A percentile compares a stretch with the other conserved stretches of the same genome.
These are phyloP conservation scores for Neltuma alba DNA, from an alignment of 306 rosid species.

Conservation along the genomic window DNA sequence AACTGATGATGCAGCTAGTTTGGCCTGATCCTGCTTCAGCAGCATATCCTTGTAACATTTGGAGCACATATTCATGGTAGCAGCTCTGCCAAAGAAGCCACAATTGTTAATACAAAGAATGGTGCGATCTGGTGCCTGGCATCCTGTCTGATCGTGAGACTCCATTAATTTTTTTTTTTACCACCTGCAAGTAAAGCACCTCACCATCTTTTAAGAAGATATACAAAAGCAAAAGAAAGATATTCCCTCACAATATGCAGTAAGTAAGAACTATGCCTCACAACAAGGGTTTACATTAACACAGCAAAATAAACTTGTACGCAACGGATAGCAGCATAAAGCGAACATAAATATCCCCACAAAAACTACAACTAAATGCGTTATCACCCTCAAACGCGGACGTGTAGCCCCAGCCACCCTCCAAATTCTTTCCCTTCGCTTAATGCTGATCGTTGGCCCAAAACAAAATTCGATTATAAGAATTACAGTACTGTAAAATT, in stretches of 20 bases:
- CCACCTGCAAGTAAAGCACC: slow-evolving; percentile 45
- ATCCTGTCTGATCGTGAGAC: slow-evolving; percentile 77
- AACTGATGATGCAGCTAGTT: slow-evolving; percentile 64
- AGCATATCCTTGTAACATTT: slow-evolving; percentile 77
- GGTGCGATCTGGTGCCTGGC: slow-evolving; percentile 74
- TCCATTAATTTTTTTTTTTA: slow-evolving; percentile 54
- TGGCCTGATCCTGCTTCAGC: slow-evolving; percentile 75
- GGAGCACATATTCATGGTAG: slow-evolving; percentile 88
- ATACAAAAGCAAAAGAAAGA: background rate
- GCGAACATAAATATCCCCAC: background rate
- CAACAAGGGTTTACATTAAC: background rate
- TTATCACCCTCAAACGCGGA: background rate
- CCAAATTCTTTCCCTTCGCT: background rate
- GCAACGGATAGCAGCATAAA: slow-evolving; percentile 1
- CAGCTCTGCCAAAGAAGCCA: slow-evolving; percentile 80
- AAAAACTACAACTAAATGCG: background rate
- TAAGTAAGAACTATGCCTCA: background rate
- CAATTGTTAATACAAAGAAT: slow-evolving; percentile 77
- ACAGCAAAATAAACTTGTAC: background rate
- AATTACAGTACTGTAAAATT: background rate
- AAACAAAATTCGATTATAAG: background rate
- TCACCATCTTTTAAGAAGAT: slow-evolving; percentile 4
- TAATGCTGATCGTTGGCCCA: background rate
- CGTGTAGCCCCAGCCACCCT: too few species aligned
- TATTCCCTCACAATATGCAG: background rate